phyloP scores from a whole-genome alignment of 2,329 filamentous ascomycete species.

The Cadophora sp. region DNA sequence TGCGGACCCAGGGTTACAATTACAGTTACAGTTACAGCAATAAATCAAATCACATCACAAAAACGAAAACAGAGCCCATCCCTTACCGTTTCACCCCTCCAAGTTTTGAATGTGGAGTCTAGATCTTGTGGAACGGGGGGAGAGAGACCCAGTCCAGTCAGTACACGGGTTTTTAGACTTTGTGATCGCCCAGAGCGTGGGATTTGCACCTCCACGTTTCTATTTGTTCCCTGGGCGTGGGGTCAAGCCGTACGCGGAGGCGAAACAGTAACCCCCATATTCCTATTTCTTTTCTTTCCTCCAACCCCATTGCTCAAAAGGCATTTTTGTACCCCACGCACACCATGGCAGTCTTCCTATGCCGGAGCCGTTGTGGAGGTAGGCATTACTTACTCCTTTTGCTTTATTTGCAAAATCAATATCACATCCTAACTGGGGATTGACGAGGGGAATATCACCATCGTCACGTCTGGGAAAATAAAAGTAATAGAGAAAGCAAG shows the following conservation, averaged over 20 bases:
- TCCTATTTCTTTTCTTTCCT: neutral
- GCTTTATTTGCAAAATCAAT: neutral
- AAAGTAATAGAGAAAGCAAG: neutral
- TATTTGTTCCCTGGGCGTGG: neutral
- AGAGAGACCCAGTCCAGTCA: no score
- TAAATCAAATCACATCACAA: neutral
- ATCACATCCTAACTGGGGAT: neutral
- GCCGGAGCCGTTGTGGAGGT: slow-evolving; percentile 10
- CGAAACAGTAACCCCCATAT: slow-evolving; percentile 1
- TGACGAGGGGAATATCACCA: neutral
- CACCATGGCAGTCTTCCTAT: neutral
- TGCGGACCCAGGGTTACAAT: slow-evolving; percentile 3
- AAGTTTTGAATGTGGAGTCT: slow-evolving; percentile 7
- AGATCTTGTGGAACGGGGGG: slow-evolving; percentile 6
- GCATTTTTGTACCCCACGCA: slow-evolving; percentile 9
- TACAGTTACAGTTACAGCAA: neutral
- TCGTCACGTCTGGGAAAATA: neutral
- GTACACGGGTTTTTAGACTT: neutral
- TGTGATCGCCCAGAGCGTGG: slow-evolving; percentile 15
- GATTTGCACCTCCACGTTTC: slow-evolving; percentile 10
- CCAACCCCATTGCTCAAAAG: neutral
- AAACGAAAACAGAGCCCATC: neutral
- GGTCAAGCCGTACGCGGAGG: neutral
- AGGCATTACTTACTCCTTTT: neutral
- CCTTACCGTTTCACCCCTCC: slow-evolving; percentile 5